Base-by-base conservation (phyloP, 345 rosid genomes). In the Punica granatum region DNA sequence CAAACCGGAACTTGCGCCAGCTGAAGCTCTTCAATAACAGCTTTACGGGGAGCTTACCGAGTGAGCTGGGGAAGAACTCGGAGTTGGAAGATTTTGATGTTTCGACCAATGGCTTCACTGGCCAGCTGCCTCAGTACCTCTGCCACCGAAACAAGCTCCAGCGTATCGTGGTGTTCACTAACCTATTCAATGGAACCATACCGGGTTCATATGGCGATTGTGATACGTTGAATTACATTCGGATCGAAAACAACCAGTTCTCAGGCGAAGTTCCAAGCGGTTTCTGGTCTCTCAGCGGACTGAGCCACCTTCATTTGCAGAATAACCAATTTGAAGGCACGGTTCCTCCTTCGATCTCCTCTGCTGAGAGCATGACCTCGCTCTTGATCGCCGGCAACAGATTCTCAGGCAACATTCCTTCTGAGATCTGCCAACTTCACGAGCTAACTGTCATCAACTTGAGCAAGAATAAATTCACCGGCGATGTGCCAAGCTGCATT, bases 1-100 rank as follows among this genome's bases (percentile, higher is more conserved):
- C 70, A 15, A 90, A 86, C 69, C 86, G 81, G 1, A 76, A 79
- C 67, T 75, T 90, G 35, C 28, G 9, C 60, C 70, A 74, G 21
- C 75, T 90, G 31, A 84, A 80, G 63, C 82, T 90, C 79, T 90
- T 85, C 80, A 86, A 88, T 76, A 90, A 90, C 84, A 86, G 85
- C 67, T 90, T 90, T 42, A 73, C 78, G 0, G 97, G 97, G 9
- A 78, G 23, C 1, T 77, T 90, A 31, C 95, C 95, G 1, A 26
- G 53, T 11, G 72, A 79, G 71, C 70, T 90, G 2, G 97, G 97
- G 1, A 78, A 66, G 72, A 74, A 76, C 70, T 83, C 89, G 1
- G 76, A 37, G 15, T 46, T 90, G 39, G 56, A 25, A 16, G 78
- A 77, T n/a, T 74, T 90, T n/a, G 97, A 90, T 69, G 85, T 85